These are phyloP conservation scores for Daedalea quercina DNA, from an alignment of 768 basidiomycete genomes.

Conservation along the genomic window DNA sequence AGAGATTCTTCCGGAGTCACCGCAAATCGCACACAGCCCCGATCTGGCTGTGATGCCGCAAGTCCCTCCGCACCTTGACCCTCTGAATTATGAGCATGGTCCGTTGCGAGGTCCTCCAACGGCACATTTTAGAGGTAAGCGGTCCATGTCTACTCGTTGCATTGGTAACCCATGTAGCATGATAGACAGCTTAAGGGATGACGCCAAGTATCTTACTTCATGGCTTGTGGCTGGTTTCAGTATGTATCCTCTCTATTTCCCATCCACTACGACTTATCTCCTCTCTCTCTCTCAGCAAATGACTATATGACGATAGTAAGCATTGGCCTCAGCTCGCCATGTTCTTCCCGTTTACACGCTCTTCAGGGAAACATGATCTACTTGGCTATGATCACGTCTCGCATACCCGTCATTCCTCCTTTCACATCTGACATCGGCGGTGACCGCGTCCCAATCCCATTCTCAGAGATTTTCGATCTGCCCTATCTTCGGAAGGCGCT, in stretches of 20 bases:
- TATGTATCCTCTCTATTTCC: constrained; percentile 7
- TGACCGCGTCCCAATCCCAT: constrained; percentile 21
- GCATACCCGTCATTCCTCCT: constrained; percentile 31
- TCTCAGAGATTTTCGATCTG: constrained; percentile 35
- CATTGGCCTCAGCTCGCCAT: too few species aligned
- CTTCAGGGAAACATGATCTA: constrained; percentile 29
- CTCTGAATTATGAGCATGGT: constrained; percentile 2
- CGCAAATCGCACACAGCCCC: not conserved
- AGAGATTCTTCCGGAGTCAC: not conserved
- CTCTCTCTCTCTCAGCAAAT: constrained; percentile 62
- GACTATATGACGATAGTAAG: constrained; percentile 52
- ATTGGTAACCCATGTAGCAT: not conserved
- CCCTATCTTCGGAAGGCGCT: constrained; percentile 20
- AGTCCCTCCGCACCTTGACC: not conserved
- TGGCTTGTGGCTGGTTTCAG: constrained; percentile 70
- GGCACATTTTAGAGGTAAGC: constrained; percentile 34
- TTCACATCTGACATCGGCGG: constrained; percentile 29
- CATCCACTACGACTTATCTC: too few species aligned
- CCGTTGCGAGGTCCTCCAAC: constrained; percentile 39
- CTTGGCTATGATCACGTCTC: constrained; percentile 27
- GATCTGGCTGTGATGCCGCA: not conserved
- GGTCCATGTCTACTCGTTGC: not conserved
- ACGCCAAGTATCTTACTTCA: constrained; percentile 57
- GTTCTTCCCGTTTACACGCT: not conserved
- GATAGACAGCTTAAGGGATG: constrained; percentile 48